Base-by-base conservation (phyloP, 2,329 filamentous ascomycete species). In the Cadophora malorum region DNA sequence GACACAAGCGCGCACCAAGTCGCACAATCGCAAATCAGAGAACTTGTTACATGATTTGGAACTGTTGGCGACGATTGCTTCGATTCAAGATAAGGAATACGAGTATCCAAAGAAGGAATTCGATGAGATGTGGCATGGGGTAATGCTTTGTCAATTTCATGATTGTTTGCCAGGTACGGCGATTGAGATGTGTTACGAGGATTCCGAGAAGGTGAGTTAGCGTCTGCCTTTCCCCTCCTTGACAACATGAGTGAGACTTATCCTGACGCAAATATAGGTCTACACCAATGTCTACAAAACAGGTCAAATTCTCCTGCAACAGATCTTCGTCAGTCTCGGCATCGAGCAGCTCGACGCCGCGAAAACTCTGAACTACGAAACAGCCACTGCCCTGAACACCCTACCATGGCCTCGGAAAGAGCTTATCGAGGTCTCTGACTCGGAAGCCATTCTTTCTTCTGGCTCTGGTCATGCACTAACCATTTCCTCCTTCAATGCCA, bases 161-260 rank as follows among this genome's bases (percentile, higher is more conserved):
- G 96, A 99, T 78, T 98, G 96, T 78, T 84, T 99, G 63, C 96
- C 96, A 0, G 96, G 96, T 65, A 97, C 93, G 77, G 92, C 89
- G 35, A 98, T 99, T 74, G 94, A 96, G 79, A 97, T 98, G 94
- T 97, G 94, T 79, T 98, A 98, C 76, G 93, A 97, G 78, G 96
- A 99, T 78, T 97, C 94, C 1, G 91, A 97, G 77, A 87, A 94
- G 81, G 87, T 88, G 79, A 78, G 81, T 73, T 55, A 25, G 6
- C 16, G 21, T 19, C 16, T 5, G 16, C 14, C 16, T 14, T 16
- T 6, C 4, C 12, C 4, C 10, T 45, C 12, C 6, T 45, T 19
- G 28, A 55, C 3, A 55, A 1, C 9, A 25, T 3, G 28, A 33
- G 61, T 23, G 41, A 16, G 2, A 16, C 16, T 19, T 16, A 6